Evolutionary conservation across 2,329 filamentous ascomycete species (phyloP), one percentile per base, ranked within the genome.

Genomic region (Cladophialophora yegresii): DNA sequence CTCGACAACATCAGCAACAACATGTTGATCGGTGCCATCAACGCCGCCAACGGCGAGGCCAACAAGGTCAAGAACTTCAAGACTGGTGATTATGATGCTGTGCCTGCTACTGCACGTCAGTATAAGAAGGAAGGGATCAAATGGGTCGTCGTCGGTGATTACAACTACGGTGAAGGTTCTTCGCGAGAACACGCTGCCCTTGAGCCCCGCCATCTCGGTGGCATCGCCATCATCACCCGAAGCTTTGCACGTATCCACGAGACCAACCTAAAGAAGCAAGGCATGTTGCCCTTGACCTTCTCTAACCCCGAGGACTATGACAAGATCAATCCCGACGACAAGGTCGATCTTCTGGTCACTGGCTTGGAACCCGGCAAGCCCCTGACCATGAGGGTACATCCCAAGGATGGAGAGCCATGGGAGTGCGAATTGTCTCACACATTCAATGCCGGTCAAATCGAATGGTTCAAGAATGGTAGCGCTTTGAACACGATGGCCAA

Each of bases 211-310:
- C 93, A 98, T 84, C 89, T 99, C 71, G 95, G 95, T 76, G 95
- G 93, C 80, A 87, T 97, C 75, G 95, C 93, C 75, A 96, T 99
- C 84, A 96, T 99, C 78, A 93, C 90, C 76, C 89, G 92, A 77
- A 91, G 87, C 70, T 99, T 99, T 78, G 95, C 95, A 75, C 95
- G 95, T 90, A 99, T 99, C 77, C 95, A 99, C 86, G 95, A 99
- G 86, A 99, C 95, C 84, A 99, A 99, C 87, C 83, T 99, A 84
- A 99, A 99, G 91, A 99, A 99, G 89, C 95, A 99, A 87, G 95
- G 95, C 82, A 97, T 99, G 93, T 90, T 99, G 82, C 95, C 95
- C 75, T 86, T 99, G 71, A 98, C 93, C 74, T 99, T 99, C 83
- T 81, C 87, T 64, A 88, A 98, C 77, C 93, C 93, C 63, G 93